Conservation (phyloP, 2,329 filamentous ascomycete genomes). For the Pseudogymnoascus sp. region DNA sequence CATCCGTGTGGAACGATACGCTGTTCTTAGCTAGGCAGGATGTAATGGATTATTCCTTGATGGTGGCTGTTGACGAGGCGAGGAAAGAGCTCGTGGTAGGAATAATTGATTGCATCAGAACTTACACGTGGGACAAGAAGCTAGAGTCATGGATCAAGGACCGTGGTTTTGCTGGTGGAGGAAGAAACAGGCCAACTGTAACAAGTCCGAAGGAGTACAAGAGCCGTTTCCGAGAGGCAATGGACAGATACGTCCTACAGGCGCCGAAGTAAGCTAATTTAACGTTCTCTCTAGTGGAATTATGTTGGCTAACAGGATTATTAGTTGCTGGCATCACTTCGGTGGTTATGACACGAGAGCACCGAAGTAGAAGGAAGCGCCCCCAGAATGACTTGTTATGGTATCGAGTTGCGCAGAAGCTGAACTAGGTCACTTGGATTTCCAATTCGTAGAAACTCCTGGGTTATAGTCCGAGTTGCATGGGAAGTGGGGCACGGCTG, state of each 20-base stretch:
- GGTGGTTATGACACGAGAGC: not conserved
- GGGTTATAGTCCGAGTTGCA: not conserved
- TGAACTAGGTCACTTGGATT: not conserved
- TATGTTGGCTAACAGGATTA: not conserved
- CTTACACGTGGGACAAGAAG: conserved; percentile 99
- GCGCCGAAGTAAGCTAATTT: conserved; percentile 15
- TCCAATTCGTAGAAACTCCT: not conserved
- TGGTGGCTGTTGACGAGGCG: conserved; percentile 93
- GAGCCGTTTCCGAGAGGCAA: conserved; percentile 88
- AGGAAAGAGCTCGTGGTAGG: conserved; percentile 90
- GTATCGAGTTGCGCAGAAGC: not conserved
- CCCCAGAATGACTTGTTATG: not conserved
- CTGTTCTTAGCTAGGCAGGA: conserved; percentile 90
- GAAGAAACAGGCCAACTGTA: conserved; percentile 81
- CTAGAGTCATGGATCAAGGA: conserved; percentile 99
- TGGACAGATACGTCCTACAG: conserved; percentile 67
- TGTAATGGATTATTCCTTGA: conserved; percentile 98
- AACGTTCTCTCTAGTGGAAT: not conserved
- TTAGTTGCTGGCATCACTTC: conserved; percentile 69
- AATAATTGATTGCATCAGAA: conserved; percentile 97
- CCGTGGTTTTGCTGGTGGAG: conserved; percentile 70
- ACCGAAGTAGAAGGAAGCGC: not conserved
- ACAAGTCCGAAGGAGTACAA: conserved; percentile 96
- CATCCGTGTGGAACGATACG: conserved; percentile 95
- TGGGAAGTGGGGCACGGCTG: not conserved